Evolutionary conservation across 176 grass and related monocot species (phyloP).

Genomic region (Thinopyrum elongatum): DNA sequence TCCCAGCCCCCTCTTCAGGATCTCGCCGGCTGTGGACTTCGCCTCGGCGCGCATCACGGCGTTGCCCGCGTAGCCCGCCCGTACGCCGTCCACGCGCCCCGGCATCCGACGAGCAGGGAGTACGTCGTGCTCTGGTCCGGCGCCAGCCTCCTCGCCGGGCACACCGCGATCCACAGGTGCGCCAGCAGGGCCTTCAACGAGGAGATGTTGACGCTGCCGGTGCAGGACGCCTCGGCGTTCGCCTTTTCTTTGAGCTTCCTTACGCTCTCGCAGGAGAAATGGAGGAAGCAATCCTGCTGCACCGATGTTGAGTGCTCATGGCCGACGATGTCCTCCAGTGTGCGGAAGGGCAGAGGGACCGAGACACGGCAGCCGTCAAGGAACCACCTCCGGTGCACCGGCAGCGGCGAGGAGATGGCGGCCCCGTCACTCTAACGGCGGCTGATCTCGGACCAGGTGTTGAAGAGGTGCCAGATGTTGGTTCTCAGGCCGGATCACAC

Average conservation of each 20-base stretch:
- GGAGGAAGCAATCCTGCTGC: slow-evolving; percentile 9
- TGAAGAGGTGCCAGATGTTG: too few relatives aligned
- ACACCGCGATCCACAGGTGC: slow-evolving; percentile 23
- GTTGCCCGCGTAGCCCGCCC: slow-evolving; percentile 35
- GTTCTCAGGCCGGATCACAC: too few relatives aligned
- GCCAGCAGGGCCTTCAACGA: slow-evolving; percentile 3
- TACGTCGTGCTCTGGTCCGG: slow-evolving; percentile 23
- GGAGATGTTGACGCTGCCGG: slow-evolving; percentile 6
- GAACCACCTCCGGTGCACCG: slow-evolving; percentile 25
- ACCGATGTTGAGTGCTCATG: neutral
- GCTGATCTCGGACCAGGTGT: slow-evolving; percentile 34
- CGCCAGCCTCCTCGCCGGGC: slow-evolving; percentile 15
- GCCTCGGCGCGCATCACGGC: neutral
- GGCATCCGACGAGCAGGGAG: slow-evolving; percentile 14
- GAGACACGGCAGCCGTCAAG: slow-evolving; percentile 6
- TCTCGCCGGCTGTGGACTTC: neutral
- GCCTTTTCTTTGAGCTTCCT: slow-evolving; percentile 22
- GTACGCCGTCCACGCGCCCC: neutral
- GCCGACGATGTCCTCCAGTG: neutral
- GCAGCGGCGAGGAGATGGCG: neutral
- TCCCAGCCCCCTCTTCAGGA: neutral
- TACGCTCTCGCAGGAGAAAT: slow-evolving; percentile 24
- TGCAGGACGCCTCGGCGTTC: neutral
- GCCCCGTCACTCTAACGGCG: neutral
- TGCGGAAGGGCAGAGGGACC: slow-evolving; percentile 19